These are phyloP conservation scores for Apostasia ramifera DNA, from an alignment of 106 monocot genomes.

Conservation along the genomic window DNA sequence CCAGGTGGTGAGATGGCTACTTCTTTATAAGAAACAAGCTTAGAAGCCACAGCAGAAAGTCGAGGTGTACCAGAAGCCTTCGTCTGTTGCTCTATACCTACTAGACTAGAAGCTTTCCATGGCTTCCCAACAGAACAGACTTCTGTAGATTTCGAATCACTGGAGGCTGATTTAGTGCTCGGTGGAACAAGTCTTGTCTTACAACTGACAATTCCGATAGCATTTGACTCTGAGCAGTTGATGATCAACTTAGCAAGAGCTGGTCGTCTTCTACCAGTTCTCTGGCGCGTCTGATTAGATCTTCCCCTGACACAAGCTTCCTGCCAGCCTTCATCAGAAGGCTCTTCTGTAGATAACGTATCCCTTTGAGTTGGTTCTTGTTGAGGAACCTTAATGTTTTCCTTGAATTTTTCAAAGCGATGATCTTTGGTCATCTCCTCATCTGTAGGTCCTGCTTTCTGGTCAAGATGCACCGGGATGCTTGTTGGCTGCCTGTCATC, in stretches of 20 bases:
- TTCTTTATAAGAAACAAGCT: constrained; percentile 80
- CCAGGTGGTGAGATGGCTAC: constrained; percentile 92
- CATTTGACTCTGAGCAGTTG: constrained; percentile 22
- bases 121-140: constrained; percentile 11
- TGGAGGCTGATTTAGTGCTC: constrained; percentile 10
- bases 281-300: constrained; percentile 26
- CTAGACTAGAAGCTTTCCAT: neutral
- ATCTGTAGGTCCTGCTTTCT: constrained; percentile 6
- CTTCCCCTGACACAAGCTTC: constrained; percentile 66
- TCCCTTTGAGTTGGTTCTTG: constrained; percentile 2
- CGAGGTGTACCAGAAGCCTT: constrained; percentile 23
- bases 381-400: constrained; percentile 7
- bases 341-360: constrained; percentile 29
- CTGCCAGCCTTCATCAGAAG: constrained; percentile 96
- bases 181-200: constrained; percentile 27
- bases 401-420: constrained; percentile 16
- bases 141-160: constrained; percentile 13
- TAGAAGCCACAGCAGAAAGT: constrained; percentile 46
- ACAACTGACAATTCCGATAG: constrained; percentile 18
- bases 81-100: constrained; percentile 8
- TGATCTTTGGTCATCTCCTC: constrained; percentile 8
- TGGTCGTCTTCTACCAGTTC: constrained; percentile 25
- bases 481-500: constrained; percentile 17
- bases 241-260: constrained; percentile 33
- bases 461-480: neutral